Conservation (phyloP, 352 stramenopile genomes). For the Phytophthora hybrid region DNA sequence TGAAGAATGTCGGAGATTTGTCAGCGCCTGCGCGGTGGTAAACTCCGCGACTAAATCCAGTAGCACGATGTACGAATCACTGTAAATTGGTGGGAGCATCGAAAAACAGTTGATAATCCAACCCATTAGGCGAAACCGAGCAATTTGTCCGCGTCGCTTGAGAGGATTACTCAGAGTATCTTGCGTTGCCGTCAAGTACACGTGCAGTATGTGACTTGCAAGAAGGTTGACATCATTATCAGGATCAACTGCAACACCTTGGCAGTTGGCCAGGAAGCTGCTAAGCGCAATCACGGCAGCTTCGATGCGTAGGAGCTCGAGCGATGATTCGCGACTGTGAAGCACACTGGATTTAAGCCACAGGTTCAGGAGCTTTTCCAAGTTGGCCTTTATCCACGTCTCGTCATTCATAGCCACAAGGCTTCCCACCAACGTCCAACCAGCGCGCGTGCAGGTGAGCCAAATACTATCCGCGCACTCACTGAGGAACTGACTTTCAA, state of each 20-base stretch:
- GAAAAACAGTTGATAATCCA: slow-evolving; percentile 85
- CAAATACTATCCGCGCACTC: slow-evolving; percentile 84
- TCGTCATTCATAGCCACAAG: slow-evolving; percentile 73
- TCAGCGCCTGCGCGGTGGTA: slow-evolving; percentile 81
- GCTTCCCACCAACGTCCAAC: slow-evolving; percentile 82
- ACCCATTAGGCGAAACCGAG: slow-evolving; percentile 75
- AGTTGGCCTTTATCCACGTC: slow-evolving; percentile 62
- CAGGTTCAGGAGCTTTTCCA: slow-evolving; percentile 69
- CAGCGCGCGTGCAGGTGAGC: slow-evolving; percentile 87
- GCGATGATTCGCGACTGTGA: slow-evolving; percentile 81
- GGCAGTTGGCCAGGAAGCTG: slow-evolving; percentile 62
- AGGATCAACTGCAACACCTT: slow-evolving; percentile 36
- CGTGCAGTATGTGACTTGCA: slow-evolving; percentile 74
- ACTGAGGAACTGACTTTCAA: slow-evolving; percentile 84
- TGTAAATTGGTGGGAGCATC: slow-evolving; percentile 78
- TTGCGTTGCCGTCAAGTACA: slow-evolving; percentile 68
- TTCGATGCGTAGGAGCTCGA: slow-evolving; percentile 87
- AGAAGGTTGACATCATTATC: slow-evolving; percentile 65
- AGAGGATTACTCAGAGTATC: slow-evolving; percentile 73
- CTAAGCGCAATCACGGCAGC: slow-evolving; percentile 74
- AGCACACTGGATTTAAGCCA: slow-evolving; percentile 84
- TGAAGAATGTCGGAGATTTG: slow-evolving; percentile 66
- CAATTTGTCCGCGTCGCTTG: slow-evolving; percentile 84
- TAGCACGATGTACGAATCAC: slow-evolving; percentile 83
- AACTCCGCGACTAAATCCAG: slow-evolving; percentile 84